These are phyloP conservation scores for Besnoitia besnoiti DNA, from an alignment of 169 alveolate species.

Conservation along the genomic window DNA sequence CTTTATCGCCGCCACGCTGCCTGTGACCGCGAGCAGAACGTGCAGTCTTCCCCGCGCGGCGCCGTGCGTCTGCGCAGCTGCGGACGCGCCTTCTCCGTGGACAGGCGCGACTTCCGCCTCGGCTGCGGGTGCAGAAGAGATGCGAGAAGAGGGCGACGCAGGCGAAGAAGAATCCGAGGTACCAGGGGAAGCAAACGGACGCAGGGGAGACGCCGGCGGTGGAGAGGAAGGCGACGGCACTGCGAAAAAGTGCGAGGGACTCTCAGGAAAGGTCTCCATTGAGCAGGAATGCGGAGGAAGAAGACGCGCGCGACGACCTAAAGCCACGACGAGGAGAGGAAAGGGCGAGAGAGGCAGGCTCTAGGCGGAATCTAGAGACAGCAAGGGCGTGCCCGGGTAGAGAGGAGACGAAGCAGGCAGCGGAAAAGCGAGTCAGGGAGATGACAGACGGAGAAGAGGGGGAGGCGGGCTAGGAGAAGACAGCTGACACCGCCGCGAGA, in stretches of 20 bases:
- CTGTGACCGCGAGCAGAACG: slow-evolving; percentile 63
- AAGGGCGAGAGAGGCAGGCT: neutral
- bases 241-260: too few species aligned
- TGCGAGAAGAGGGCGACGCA: neutral
- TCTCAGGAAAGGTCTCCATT: too few species aligned
- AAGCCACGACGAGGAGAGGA: neutral
- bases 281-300: too few species aligned
- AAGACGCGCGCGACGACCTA: too few species aligned
- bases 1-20: slow-evolving; percentile 65
- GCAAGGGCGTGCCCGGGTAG: neutral
- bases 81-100: too few species aligned
- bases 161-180: neutral
- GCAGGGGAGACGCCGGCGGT: neutral
- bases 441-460: too few species aligned
- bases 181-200: neutral
- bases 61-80: too few species aligned
- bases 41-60: neutral
- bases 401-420: neutral
- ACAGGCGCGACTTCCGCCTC: neutral
- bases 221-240: too few species aligned
- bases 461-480: too few species aligned
- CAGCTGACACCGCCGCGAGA: too few species aligned
- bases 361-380: neutral
- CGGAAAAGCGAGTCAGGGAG: neutral
- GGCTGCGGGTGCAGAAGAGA: neutral